Conservation (phyloP, 768 basidiomycete species). For the Neoboletus subvelutipes region DNA sequence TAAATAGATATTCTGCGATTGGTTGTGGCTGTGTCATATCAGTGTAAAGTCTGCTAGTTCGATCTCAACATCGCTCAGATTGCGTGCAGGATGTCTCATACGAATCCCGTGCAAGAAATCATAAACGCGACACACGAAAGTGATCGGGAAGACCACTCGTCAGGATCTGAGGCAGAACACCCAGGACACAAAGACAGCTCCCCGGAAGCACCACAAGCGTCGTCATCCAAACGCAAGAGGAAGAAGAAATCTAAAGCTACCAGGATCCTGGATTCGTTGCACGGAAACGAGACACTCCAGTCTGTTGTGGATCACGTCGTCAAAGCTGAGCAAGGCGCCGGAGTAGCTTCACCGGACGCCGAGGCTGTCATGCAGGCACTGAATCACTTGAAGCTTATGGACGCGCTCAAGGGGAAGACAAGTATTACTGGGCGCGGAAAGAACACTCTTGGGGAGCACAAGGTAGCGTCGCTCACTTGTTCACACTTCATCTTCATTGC, state of each 20-base stretch:
- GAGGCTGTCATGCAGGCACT: constrained; percentile 68
- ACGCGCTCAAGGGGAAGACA: constrained; percentile 79
- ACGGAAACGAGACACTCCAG: constrained; percentile 54
- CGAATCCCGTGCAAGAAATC: constrained; percentile 42
- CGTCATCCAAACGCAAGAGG: constrained; percentile 67
- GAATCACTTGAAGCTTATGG: constrained; percentile 81
- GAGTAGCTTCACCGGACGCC: constrained; percentile 49
- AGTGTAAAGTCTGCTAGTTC: not conserved
- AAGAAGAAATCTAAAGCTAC: constrained; percentile 82
- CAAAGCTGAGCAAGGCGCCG: constrained; percentile 51
- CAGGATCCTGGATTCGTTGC: constrained; percentile 49
- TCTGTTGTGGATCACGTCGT: constrained; percentile 66
- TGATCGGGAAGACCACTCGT: constrained; percentile 35
- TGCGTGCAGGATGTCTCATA: constrained; percentile 32
- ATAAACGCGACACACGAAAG: constrained; percentile 38
- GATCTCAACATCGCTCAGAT: not conserved
- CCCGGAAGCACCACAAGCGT: constrained; percentile 27
- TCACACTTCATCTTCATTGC: constrained; percentile 1
- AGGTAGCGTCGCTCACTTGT: constrained; percentile 49
- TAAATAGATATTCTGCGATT: not conserved
- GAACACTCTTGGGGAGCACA: constrained; percentile 85
- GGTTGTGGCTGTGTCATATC: constrained; percentile 20
- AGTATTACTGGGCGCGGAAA: constrained; percentile 73
- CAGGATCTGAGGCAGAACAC: constrained; percentile 33
- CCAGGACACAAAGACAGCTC: constrained; percentile 11